Percentiles rank a stretch among this genome's conserved stretches.
Evolutionary conservation across 2,329 filamentous ascomycete species (phyloP).

Genomic region (Byssothecium circinans): DNA sequence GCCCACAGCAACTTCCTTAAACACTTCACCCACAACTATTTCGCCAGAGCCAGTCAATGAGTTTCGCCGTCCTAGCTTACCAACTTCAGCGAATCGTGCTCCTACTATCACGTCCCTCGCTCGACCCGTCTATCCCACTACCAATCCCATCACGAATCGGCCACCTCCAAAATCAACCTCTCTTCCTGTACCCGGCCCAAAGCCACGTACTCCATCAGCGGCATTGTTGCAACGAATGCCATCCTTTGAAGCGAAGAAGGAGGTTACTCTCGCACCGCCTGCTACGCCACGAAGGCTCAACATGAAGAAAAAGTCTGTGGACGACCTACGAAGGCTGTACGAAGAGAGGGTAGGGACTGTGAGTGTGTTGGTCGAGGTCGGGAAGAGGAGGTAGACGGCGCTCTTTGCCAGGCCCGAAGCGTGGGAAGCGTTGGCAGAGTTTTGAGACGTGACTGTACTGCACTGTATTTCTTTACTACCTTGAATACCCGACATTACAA

Average conservation of each 20-base stretch:
- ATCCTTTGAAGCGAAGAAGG: constrained; percentile 43
- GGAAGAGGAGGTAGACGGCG: constrained; percentile 10
- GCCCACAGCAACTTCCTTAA: constrained; percentile 20
- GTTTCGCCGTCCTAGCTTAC: constrained; percentile 36
- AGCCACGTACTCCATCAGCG: constrained; percentile 43
- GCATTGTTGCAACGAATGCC: constrained; percentile 51
- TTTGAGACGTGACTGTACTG: no score
- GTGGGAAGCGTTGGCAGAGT: no score
- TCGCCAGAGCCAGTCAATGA: constrained; percentile 15
- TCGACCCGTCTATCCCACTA: constrained; percentile 36
- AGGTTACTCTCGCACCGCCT: constrained; percentile 14
- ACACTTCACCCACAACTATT: constrained; percentile 13
- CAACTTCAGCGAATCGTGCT: constrained; percentile 29
- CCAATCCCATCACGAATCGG: constrained; percentile 26
- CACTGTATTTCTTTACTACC: no score
- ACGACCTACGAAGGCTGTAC: constrained; percentile 52
- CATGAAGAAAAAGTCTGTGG: constrained; percentile 50
- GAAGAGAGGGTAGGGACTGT: constrained; percentile 51
- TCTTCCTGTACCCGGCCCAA: constrained; percentile 32
- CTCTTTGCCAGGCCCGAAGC: no score
- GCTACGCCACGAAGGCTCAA: constrained; percentile 42
- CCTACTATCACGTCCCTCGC: constrained; percentile 43
- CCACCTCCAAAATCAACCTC: constrained; percentile 33
- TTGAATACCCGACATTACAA: no score
- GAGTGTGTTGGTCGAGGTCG: constrained; percentile 31